These are phyloP conservation scores for Drechslera avenae DNA, from an alignment of 2,329 filamentous ascomycete genomes.

Conservation along the genomic window DNA sequence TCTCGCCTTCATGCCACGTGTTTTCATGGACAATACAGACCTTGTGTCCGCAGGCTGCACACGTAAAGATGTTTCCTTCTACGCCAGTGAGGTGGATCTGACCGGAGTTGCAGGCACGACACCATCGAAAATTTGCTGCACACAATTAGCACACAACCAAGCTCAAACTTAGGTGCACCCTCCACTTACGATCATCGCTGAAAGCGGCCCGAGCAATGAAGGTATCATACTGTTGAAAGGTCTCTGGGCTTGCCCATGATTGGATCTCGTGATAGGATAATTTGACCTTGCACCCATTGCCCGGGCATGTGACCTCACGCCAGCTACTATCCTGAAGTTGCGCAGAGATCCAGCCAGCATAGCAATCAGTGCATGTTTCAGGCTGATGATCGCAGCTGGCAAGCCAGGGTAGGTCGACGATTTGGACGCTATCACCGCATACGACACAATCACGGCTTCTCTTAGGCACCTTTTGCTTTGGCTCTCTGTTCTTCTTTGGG, in stretches of 20 bases:
- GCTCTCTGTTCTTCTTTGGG: too few species aligned
- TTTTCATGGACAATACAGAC: conserved; percentile 45
- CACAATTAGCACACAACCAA: neutral
- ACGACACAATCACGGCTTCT: conserved; percentile 27
- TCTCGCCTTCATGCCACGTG: conserved; percentile 50
- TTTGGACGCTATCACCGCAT: conserved; percentile 21
- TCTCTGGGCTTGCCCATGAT: conserved; percentile 23
- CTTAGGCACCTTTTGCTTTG: neutral
- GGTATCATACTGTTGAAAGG: conserved; percentile 45
- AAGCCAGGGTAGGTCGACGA: conserved; percentile 29
- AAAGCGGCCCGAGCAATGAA: conserved; percentile 54
- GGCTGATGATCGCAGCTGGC: conserved; percentile 42
- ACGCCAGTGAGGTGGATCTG: conserved; percentile 58
- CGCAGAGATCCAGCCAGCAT: conserved; percentile 46
- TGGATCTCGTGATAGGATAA: conserved; percentile 55
- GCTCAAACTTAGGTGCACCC: too few species aligned
- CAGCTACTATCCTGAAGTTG: conserved; percentile 49
- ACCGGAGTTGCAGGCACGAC: conserved; percentile 58
- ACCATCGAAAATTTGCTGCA: conserved; percentile 59
- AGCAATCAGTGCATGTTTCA: conserved; percentile 46
- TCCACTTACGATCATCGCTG: conserved; percentile 39
- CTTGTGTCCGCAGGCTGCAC: conserved; percentile 43
- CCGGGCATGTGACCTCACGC: conserved; percentile 58
- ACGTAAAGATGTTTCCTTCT: conserved; percentile 54
- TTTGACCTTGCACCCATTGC: conserved; percentile 51